Base-by-base conservation (phyloP, 345 rosid genomes). In the Microcos paniculata region DNA sequence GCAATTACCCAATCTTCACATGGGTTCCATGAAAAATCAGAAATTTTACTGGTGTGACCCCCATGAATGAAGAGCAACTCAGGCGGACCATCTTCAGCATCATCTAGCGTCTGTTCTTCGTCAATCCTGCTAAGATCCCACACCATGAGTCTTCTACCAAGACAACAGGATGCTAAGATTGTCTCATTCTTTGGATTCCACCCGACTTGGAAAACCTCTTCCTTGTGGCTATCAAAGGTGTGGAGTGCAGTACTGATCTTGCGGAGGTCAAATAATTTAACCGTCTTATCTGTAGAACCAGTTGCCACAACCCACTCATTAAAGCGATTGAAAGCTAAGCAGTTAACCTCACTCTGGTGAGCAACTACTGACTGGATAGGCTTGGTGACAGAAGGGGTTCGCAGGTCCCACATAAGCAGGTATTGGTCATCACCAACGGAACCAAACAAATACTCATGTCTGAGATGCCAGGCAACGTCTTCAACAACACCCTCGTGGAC, bases 261-360 rank as follows among this genome's bases (percentile, higher is more conserved):
- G 84, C 98, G 94, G 46, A 94, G 79, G 81, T 96, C 99, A 79
- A 96, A 94, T 65, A 96, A 73, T 87, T 94, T 96, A 71, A 94
- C 99, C 26, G 97, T 96, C 87, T 92, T 96, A 80, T 94, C 99
- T 66, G 99, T 96, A 76, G 99, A 96, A 14, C 99, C 98, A 23
- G 99, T 96, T 1, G 98, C 98, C 80, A 96, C 93, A 76, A 96
- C 90, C 98, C 99, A 96, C 80, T 94, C 99, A 82, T 96, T 96
- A 72, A 94, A 90, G 76, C 98, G 99, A 79, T 96, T 96, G 82
- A 96, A 96, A 42, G 99, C 99, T 81, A 96, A 79, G 85, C 99
- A 96, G 85, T 96, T 96, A 61, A 91, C 98, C 98, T 96, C 99
- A 76, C 95, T 92, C 72, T 92, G 92, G 82, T 96, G 99, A 83